Percentiles rank a stretch among this genome's conserved stretches.
phyloP scores from a whole-genome alignment of 202 grass and related monocot species.

The Alloteropsis angusta region DNA sequence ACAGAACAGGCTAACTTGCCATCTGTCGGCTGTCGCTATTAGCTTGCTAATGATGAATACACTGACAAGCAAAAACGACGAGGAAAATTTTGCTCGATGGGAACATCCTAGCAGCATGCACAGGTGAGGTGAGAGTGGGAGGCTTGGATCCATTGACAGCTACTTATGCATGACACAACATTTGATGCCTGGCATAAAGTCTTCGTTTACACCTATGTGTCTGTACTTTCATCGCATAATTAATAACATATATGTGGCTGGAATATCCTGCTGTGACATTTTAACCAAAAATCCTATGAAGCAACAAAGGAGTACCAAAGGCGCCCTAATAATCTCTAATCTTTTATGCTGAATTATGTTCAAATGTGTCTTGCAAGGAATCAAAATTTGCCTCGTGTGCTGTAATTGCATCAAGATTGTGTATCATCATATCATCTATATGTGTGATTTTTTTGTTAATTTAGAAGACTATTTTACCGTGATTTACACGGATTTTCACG shows the following conservation, averaged over 20 bases:
- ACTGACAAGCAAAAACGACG: not conserved
- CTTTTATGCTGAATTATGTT: too few relatives aligned
- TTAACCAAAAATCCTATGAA: not conserved
- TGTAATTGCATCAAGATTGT: not conserved
- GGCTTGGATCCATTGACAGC: not conserved
- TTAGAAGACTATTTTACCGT: too few relatives aligned
- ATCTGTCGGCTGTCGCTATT: not conserved
- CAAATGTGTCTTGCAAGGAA: not conserved
- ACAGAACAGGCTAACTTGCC: slow-evolving; percentile 8
- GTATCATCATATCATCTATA: too few relatives aligned
- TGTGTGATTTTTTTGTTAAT: too few relatives aligned
- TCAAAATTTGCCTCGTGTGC: not conserved
- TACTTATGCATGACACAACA: not conserved
- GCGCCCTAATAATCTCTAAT: not conserved
- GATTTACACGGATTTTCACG: too few relatives aligned
- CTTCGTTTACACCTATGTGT: not conserved
- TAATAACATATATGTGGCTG: too few relatives aligned
- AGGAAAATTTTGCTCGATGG: not conserved
- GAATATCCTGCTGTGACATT: not conserved
- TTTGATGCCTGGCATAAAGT: not conserved
- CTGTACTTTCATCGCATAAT: not conserved
- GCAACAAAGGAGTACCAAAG: not conserved
- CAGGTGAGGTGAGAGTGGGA: not conserved
- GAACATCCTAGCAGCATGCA: slow-evolving; percentile 13
- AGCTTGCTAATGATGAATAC: slow-evolving; percentile 6